Conservation (phyloP, 257 asterid genomes). For the Solanum ossicruentum region DNA sequence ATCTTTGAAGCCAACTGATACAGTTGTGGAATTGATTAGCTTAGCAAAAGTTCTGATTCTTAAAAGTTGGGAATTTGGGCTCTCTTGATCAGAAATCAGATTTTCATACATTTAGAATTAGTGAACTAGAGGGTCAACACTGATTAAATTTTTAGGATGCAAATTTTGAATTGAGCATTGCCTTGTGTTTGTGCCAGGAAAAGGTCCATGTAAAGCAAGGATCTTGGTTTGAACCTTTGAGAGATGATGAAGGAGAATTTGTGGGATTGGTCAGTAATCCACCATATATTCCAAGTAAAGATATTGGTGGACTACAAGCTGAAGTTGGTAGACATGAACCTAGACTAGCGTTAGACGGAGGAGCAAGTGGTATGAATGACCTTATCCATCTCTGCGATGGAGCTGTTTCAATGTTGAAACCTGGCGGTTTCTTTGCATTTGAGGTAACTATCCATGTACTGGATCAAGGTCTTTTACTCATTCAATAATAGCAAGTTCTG, state of each 20-base stretch:
- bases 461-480: background rate
- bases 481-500: background rate
- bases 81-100: background rate
- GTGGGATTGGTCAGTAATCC: constrained; percentile 83
- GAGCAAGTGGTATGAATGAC: constrained; percentile 50
- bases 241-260: constrained; percentile 35
- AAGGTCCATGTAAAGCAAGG: constrained; percentile 52
- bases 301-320: constrained; percentile 61
- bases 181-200: constrained; percentile 23
- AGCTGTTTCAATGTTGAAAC: constrained; percentile 52
- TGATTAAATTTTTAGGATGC: background rate
- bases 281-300: constrained; percentile 71
- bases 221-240: constrained; percentile 81
- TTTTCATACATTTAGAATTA: background rate
- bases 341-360: constrained; percentile 78
- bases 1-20: background rate
- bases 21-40: background rate
- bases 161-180: background rate
- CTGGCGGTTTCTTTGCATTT: constrained; percentile 81
- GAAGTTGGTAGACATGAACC: constrained; percentile 83
- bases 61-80: background rate
- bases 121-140: background rate
- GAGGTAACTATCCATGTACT: constrained; percentile 39
- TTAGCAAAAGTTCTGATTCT: background rate
- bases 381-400: constrained; percentile 73